Percentiles rank a stretch among this genome's conserved stretches.
phyloP scores from a whole-genome alignment of 805 yeast species.

The Ogataea haglerorum region DNA sequence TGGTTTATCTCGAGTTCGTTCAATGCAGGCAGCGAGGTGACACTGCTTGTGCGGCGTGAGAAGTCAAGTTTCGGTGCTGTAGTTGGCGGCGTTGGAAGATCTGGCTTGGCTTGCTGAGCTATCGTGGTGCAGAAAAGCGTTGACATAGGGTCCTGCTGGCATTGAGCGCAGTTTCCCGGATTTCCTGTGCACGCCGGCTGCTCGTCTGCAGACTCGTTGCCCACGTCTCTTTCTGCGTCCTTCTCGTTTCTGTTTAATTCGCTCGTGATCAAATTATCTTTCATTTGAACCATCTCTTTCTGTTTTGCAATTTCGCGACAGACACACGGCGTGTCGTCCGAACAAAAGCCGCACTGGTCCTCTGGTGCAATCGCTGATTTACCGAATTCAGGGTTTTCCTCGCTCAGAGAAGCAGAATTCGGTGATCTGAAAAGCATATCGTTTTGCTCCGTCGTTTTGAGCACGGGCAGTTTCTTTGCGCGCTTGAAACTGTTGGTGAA shows the following conservation, averaged over 20 bases:
- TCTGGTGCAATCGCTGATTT: constrained; percentile 32
- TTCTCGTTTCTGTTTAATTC: constrained; percentile 17
- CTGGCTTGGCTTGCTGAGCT: constrained; percentile 37
- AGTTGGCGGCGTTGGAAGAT: constrained; percentile 19
- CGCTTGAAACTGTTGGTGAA: constrained; percentile 45
- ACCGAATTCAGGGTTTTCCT: constrained; percentile 14
- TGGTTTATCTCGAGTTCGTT: constrained; percentile 28
- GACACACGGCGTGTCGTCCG: constrained; percentile 88
- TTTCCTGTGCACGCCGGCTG: constrained; percentile 68
- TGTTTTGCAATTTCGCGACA: constrained; percentile 75
- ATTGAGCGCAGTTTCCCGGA: constrained; percentile 83
- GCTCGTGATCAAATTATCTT: constrained; percentile 21
- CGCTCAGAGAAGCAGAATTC: constrained; percentile 17
- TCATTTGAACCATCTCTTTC: constrained; percentile 28
- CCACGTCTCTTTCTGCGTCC: constrained; percentile 8
- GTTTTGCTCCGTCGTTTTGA: constrained; percentile 27
- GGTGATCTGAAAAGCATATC: constrained; percentile 27
- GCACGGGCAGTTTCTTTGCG: constrained; percentile 21
- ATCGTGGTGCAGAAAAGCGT: constrained; percentile 85
- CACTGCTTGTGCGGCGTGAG: constrained; percentile 18
- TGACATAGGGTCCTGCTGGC: constrained; percentile 84
- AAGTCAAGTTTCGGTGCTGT: constrained; percentile 15
- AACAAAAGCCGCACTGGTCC: constrained; percentile 90
- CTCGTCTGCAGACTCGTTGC: constrained; percentile 8
- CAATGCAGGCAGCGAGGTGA: constrained; percentile 25